Percentiles rank a stretch among this genome's conserved stretches.
These are phyloP conservation scores for Leccinum colubrinum DNA, from an alignment of 1,284 basidiomycete species.

Conservation along the genomic window DNA sequence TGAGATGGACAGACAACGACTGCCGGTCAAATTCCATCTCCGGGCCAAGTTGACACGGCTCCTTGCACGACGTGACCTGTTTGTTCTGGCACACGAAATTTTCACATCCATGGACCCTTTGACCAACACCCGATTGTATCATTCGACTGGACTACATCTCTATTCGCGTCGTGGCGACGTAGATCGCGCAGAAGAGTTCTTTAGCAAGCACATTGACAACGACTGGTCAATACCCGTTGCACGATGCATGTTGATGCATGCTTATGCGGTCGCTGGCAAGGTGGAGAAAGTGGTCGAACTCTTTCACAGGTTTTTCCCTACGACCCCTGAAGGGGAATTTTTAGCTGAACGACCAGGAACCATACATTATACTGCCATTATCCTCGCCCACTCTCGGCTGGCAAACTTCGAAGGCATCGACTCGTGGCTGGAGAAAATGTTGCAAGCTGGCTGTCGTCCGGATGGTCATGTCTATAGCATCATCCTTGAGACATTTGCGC, in stretches of 20 bases:
- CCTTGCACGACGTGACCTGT: constrained; percentile 41
- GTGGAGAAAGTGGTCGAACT: constrained; percentile 42
- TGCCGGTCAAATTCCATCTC: constrained; percentile 31
- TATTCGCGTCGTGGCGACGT: constrained; percentile 51
- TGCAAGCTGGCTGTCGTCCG: constrained; percentile 46
- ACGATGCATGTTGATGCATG: constrained; percentile 49
- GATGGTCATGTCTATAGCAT: constrained; percentile 59
- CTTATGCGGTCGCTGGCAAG: constrained; percentile 48
- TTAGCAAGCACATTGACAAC: constrained; percentile 35
- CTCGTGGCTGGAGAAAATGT: constrained; percentile 56
- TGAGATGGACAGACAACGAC: constrained; percentile 38
- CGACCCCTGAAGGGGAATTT: constrained; percentile 18
- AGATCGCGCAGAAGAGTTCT: constrained; percentile 43
- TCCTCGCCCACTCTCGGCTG: constrained; percentile 53
- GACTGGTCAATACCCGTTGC: constrained; percentile 33
- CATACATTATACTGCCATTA: constrained; percentile 54
- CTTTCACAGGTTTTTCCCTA: constrained; percentile 57
- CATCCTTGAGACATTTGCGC: constrained; percentile 61
- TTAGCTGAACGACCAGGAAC: constrained; percentile 40
- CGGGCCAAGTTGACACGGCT: constrained; percentile 42
- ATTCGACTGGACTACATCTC: constrained; percentile 50
- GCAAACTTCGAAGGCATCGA: constrained; percentile 54
- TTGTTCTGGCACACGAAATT: constrained; percentile 45
- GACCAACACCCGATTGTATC: constrained; percentile 27
- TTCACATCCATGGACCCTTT: constrained; percentile 33